Conservation (phyloP, 768 basidiomycete genomes). For the Clitopilus hobsonii region DNA sequence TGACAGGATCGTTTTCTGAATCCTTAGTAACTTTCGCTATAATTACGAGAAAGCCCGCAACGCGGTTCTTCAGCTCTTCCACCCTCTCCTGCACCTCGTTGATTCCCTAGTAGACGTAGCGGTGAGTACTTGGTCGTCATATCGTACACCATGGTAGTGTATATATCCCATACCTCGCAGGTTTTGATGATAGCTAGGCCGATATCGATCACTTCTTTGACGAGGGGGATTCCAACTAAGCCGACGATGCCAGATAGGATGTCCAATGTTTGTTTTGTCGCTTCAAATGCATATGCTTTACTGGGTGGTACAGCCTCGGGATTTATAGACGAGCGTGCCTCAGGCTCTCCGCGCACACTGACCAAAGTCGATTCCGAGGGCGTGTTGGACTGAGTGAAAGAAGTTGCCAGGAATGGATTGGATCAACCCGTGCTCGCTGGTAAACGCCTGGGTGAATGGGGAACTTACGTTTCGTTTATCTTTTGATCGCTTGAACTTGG, state of each 20-base stretch:
- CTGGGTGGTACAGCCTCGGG: background rate
- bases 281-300: slow-evolving; percentile 1
- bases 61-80: background rate
- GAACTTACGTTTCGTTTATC: no score
- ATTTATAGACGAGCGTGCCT: no score
- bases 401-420: no score
- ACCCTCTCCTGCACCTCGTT: background rate
- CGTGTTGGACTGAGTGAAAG: no score
- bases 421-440: no score
- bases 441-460: no score
- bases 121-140: no score
- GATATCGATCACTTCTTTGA: background rate
- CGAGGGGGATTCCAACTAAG: background rate
- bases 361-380: no score
- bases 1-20: background rate
- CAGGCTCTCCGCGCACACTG: no score
- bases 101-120: background rate
- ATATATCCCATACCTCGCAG: slow-evolving; percentile 1
- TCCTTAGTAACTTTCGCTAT: background rate
- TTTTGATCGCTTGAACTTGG: no score
- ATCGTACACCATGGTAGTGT: no score
- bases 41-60: background rate
- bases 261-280: background rate
- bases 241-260: background rate
- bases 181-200: background rate